A percentile compares a stretch with the other conserved stretches of the same genome.
These are phyloP conservation scores for Amphicarpaea edgeworthii DNA, from an alignment of 306 rosid species.

Conservation along the genomic window DNA sequence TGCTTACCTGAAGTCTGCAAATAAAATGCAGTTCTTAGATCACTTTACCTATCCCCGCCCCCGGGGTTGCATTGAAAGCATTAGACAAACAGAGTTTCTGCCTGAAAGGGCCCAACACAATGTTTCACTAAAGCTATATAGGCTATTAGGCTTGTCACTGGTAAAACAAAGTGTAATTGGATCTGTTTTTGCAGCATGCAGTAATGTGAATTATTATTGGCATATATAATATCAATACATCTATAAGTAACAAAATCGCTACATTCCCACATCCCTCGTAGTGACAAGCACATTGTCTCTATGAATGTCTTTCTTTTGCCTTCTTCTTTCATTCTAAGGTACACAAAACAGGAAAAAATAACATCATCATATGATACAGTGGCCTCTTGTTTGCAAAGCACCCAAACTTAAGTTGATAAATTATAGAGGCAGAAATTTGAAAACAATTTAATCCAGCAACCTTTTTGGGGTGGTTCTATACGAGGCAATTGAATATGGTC, in stretches of 20 bases:
- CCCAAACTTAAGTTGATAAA: constrained; percentile 23
- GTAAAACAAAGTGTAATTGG: constrained; percentile 6
- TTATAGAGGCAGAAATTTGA: no score
- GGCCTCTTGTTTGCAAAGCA: constrained; percentile 31
- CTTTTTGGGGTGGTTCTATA: neutral
- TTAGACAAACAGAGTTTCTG: neutral
- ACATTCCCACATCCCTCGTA: constrained; percentile 97
- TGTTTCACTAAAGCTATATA: neutral
- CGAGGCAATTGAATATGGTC: neutral
- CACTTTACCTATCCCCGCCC: neutral
- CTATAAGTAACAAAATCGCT: constrained; percentile 32
- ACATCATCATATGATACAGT: neutral
- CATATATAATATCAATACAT: neutral
- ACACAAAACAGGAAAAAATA: no score
- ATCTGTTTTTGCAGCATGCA: constrained; percentile 22
- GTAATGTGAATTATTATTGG: neutral
- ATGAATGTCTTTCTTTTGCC: constrained; percentile 83
- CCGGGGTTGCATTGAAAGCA: neutral
- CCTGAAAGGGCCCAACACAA: neutral
- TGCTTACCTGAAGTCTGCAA: neutral
- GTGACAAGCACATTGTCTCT: constrained; percentile 82
- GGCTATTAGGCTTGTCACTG: neutral
- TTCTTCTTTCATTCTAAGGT: constrained; percentile 65
- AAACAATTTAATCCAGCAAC: neutral
- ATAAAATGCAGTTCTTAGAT: constrained; percentile 15